Evolutionary conservation across 2,329 filamentous ascomycete genomes (phyloP), one percentile per base, ranked within the genome.

Genomic region (Chrysosporium keratinophilum): DNA sequence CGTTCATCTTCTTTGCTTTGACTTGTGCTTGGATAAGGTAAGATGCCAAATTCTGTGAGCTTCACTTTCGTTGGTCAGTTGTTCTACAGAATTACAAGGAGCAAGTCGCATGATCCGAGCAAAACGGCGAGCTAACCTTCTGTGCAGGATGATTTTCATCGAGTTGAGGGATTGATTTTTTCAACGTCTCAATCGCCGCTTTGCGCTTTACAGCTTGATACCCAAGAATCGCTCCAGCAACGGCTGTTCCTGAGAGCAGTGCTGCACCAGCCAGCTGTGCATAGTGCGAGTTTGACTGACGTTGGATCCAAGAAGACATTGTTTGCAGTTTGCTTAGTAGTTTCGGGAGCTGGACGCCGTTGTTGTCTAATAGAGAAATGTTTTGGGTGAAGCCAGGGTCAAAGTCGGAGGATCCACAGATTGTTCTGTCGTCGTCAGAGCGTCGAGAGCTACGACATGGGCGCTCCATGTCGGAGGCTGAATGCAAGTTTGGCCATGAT

Each of bases 121-220:
- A 19, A 3, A 50, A 35, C 15, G 20, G 17, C 17, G 10, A 34
- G 37, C 61, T 52, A 57, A 81, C 78, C 66, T 72, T 73, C 50
- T 74, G 72, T 11, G 78, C 71, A 58, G 70, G 70, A 63, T 80
- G 75, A 37, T 72, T 68, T 35, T 77, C 72, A 52, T 74, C 69
- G 17, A 56, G 42, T n/a, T 72, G 71, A 19, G 80, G 80, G 57
- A 84, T 84, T 1, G 80, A 82, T 42, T 75, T 76, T 61, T 84
- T 84, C 54, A 84, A 63, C 47, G 80, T 72, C 53, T 76, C 70
- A 19, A 83, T 74, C 47, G 74, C 76, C 59, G 78, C 77, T 62
- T 74, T 74, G 55, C 78, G 72, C 58, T 72, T 74, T 35, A 78
- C 72, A 52, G 78, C 73, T 63, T 83, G 80, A 51, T 78, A 74